Evolutionary conservation across 805 yeast genomes (phyloP), one percentile per base, ranked within the genome.

Genomic region (Candida gorgasii): DNA sequence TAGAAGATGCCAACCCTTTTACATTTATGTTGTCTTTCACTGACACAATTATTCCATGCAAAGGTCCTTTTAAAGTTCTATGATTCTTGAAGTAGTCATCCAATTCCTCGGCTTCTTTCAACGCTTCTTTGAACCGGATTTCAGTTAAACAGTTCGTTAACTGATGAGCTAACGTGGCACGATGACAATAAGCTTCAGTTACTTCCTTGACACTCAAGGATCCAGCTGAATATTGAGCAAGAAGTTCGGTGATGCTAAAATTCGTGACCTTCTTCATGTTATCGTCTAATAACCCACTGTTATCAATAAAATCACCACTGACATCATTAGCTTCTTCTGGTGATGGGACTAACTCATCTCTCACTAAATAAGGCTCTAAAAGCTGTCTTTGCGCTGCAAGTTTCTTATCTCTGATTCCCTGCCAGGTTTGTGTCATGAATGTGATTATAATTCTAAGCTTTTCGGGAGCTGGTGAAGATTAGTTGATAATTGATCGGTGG

Each of bases 141-240:
- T 70, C 74, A 6, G 63, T 49, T 22, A 65, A 54, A 48, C 73
- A 70, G 42, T 66, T 63, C 23, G 62, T 54, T 46, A 80, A 58
- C 50, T 80, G 84, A 48, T 79, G 83, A 0, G 82, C 82, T 16
- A 78, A 58, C 3, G 79, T 69, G 4, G 84, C 79, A 30, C 86
- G 59, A 50, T 79, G 78, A 45, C 79, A 72, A 57, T 75, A 80
- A 1, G 85, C 84, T 8, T 11, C 5, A 12, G 39, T 38, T n/a
- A 38, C 42, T 14, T 37, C 24, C 5, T 18, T 12, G 17, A 24
- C 20, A 2, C 16, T 16, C 22, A 40, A 27, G 9, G 8, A 11
- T 4, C 42, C 41, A 8, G 17, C 11, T 5, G 12, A 4, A 20
- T 30, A 36, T 15, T 17, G 3, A 2, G 7, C 11, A 8, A 39